These are phyloP conservation scores for Citrus glauca DNA, from an alignment of 345 rosid species.

Conservation along the genomic window DNA sequence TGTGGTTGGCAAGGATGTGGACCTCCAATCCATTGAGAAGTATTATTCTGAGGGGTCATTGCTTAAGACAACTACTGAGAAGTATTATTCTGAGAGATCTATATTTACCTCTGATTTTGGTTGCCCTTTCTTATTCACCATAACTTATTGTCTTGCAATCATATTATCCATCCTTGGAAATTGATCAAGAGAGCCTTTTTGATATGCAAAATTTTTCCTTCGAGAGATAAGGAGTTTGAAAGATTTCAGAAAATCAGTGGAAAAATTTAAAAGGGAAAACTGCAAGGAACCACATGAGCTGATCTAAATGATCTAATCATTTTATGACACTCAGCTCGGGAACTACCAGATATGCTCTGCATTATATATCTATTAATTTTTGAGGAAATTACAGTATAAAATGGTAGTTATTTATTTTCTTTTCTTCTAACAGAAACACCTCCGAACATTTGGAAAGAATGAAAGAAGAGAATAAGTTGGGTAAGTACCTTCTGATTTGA, in stretches of 20 bases:
- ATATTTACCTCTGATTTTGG: background rate
- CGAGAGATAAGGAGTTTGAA: background rate
- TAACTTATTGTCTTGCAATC: background rate
- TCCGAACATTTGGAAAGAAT: background rate
- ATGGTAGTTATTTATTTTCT: background rate
- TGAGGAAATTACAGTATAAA: background rate
- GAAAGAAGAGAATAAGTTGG: background rate
- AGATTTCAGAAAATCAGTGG: background rate
- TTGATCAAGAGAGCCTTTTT: background rate
- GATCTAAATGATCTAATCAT: background rate
- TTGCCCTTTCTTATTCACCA: background rate
- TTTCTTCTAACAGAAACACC: background rate
- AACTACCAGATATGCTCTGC: background rate
- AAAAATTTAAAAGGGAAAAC: background rate
- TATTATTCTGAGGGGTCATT: background rate
- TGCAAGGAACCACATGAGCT: background rate
- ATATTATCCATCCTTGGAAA: background rate
- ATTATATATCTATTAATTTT: background rate
- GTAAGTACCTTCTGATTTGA: background rate
- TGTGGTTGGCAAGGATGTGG: background rate
- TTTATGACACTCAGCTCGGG: background rate
- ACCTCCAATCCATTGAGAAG: background rate
- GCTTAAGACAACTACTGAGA: background rate
- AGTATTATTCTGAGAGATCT: background rate
- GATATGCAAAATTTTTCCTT: background rate